These are phyloP conservation scores for Leishmania martiniquensis DNA, from an alignment of 208 protist genomes.

Conservation along the genomic window DNA sequence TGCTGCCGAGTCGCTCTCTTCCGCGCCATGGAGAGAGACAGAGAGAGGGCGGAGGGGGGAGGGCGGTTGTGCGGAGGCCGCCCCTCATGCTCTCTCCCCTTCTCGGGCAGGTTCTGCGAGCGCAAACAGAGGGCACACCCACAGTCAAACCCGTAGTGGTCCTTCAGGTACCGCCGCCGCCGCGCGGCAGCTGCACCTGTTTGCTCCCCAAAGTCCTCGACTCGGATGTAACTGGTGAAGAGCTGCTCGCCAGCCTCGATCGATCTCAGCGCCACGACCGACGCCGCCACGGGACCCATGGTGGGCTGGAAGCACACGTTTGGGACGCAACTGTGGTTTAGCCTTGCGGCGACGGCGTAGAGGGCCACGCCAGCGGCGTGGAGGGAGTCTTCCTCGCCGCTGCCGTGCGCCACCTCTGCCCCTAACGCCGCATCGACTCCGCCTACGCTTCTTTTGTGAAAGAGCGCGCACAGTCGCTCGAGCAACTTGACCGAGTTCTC, in stretches of 20 bases:
- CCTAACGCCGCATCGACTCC: background rate
- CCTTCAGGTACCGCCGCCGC: conserved; percentile 29
- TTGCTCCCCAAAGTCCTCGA: conserved; percentile 16
- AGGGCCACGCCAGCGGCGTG: conserved; percentile 46
- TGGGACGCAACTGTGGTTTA: conserved; percentile 66
- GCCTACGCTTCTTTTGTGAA: background rate
- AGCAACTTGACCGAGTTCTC: background rate
- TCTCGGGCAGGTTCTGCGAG: background rate
- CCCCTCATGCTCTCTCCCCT: background rate
- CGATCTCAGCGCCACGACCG: conserved; percentile 39
- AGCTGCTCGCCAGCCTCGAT: conserved; percentile 43
- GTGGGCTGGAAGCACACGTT: conserved; percentile 52
- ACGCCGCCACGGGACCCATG: conserved; percentile 31
- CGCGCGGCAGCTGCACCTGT: background rate
- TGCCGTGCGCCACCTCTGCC: background rate
- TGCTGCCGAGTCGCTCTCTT: background rate
- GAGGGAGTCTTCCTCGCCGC: conserved; percentile 5
- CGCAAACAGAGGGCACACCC: conserved; percentile 36
- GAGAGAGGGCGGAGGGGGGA: no score
- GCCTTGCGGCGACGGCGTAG: conserved; percentile 48
- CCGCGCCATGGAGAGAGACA: background rate
- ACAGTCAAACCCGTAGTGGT: conserved; percentile 55
- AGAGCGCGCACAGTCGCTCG: conserved; percentile 5
- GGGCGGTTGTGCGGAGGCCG: no score
- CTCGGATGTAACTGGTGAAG: conserved; percentile 52